Percentiles rank a stretch among this genome's conserved stretches.
Conservation (phyloP, 2,329 filamentous ascomycete species). For the Lasiodiplodia sp. region DNA sequence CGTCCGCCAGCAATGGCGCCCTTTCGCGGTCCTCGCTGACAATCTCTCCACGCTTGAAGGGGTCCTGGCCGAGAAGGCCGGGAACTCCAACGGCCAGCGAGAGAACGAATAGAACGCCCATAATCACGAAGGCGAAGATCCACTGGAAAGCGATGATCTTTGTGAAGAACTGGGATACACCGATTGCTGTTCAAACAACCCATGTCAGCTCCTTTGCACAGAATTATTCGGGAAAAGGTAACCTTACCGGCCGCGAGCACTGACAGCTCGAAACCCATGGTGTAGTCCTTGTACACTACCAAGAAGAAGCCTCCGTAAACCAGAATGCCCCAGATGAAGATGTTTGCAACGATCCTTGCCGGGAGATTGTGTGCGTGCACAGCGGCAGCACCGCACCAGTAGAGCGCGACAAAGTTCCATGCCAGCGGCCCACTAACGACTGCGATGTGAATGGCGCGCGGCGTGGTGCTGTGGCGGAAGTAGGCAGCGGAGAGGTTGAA, state of each 20-base stretch:
- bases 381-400: constrained; percentile 88
- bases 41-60: constrained; percentile 55
- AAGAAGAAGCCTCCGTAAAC: constrained; percentile 81
- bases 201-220: background rate
- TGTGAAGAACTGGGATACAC: constrained; percentile 76
- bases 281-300: constrained; percentile 73
- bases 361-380: constrained; percentile 71
- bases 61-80: constrained; percentile 66
- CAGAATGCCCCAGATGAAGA: constrained; percentile 86
- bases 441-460: constrained; percentile 77
- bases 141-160: constrained; percentile 83
- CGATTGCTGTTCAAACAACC: constrained; percentile 60
- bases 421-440: constrained; percentile 79
- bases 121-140: constrained; percentile 90
- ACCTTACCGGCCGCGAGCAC: constrained; percentile 72
- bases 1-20: constrained; percentile 59
- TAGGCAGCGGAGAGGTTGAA: constrained; percentile 80
- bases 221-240: background rate
- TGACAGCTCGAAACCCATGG: constrained; percentile 80
- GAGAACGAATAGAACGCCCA: constrained; percentile 74
- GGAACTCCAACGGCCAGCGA: constrained; percentile 72
- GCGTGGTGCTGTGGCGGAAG: constrained; percentile 77
- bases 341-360: constrained; percentile 81
- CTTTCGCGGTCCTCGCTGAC: constrained; percentile 61
- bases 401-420: constrained; percentile 86